These are phyloP conservation scores for Fusarium zealandicum DNA, from an alignment of 2,329 filamentous ascomycete genomes.

Conservation along the genomic window DNA sequence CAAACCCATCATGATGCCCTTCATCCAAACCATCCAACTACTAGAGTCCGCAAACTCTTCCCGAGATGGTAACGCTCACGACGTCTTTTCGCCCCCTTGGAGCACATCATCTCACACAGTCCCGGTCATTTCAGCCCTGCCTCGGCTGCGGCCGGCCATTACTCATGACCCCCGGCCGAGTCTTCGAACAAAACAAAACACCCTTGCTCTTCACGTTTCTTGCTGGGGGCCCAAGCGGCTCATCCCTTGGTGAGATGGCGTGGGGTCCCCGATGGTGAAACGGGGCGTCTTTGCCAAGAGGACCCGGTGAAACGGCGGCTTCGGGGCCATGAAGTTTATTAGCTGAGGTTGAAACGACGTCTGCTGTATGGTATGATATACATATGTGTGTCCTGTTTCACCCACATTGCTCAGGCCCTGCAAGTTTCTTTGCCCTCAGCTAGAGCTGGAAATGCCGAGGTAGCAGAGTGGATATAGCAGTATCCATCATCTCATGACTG, in stretches of 20 bases:
- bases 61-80: conserved; percentile 26
- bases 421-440: conserved; percentile 9
- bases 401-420: background rate
- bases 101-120: conserved; percentile 10
- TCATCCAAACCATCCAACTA: conserved; percentile 9
- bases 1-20: conserved; percentile 1
- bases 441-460: conserved; percentile 10
- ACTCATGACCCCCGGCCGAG: conserved; percentile 1
- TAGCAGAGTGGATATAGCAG: background rate
- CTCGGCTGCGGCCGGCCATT: background rate
- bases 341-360: conserved; percentile 13
- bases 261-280: conserved; percentile 22
- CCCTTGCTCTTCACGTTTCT: background rate
- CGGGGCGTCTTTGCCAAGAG: conserved; percentile 10
- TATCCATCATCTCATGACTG: background rate
- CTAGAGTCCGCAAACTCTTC: conserved; percentile 27
- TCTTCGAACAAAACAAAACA: conserved; percentile 4
- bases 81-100: background rate
- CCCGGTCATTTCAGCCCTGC: conserved; percentile 4
- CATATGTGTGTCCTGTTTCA: conserved; percentile 9
- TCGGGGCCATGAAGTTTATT: conserved; percentile 8
- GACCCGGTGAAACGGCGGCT: conserved; percentile 18
- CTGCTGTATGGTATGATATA: background rate
- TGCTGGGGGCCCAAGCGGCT: background rate
- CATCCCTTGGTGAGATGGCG: background rate